These are phyloP conservation scores for Paraphysoderma sedebokerense DNA, from an alignment of 371 early-diverging fungal genomes.

Conservation along the genomic window DNA sequence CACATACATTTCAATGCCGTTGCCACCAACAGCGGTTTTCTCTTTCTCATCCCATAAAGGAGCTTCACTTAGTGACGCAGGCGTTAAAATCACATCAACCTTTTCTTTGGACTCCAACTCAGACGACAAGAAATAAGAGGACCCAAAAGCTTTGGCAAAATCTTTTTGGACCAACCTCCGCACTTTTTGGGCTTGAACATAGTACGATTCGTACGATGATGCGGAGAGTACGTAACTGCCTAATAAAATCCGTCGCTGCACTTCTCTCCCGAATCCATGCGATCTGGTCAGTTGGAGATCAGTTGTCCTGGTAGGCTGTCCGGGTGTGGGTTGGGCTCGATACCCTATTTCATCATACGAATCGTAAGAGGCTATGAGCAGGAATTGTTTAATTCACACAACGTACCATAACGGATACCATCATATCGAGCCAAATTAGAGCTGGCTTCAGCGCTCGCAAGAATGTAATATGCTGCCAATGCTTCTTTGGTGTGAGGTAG, in stretches of 20 bases:
- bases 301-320: no score
- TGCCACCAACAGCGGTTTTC: slow-evolving; percentile 2
- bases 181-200: slow-evolving; percentile 58
- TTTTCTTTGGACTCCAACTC: background rate
- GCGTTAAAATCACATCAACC: slow-evolving; percentile 53
- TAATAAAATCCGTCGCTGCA: slow-evolving; percentile 57
- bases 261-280: slow-evolving; percentile 63
- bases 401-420: slow-evolving; percentile 64
- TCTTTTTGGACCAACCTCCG: slow-evolving; percentile 60
- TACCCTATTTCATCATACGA: slow-evolving; percentile 15
- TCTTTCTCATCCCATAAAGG: slow-evolving; percentile 20
- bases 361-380: background rate
- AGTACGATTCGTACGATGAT: slow-evolving; percentile 50
- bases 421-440: slow-evolving; percentile 79
- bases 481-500: slow-evolving; percentile 51
- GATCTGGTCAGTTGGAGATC: no score
- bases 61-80: slow-evolving; percentile 47
- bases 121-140: slow-evolving; percentile 21
- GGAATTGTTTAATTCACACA: background rate
- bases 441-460: slow-evolving; percentile 81
- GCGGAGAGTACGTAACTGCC: slow-evolving; percentile 71
- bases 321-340: no score
- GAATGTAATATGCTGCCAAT: slow-evolving; percentile 68
- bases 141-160: slow-evolving; percentile 50
- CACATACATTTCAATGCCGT: slow-evolving; percentile 29